These are phyloP conservation scores for Fragilariopsis cylindrus DNA, from an alignment of 108 stramenopile genomes.

Conservation along the genomic window DNA sequence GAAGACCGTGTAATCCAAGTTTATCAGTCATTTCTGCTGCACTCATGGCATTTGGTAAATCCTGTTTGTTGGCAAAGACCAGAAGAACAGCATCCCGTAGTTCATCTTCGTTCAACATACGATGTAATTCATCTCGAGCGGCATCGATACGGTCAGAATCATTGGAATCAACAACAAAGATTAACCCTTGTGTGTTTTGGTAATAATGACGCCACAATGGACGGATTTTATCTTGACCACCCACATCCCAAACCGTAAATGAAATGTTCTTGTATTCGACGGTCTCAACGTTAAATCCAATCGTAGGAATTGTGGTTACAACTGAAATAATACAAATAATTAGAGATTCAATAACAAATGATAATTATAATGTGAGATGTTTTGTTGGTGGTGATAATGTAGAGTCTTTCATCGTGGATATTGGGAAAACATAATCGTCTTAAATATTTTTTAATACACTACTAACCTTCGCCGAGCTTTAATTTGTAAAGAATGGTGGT, in stretches of 20 bases:
- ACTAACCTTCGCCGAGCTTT: constrained; percentile 92
- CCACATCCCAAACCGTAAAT: constrained; percentile 99
- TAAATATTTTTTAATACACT: not conserved
- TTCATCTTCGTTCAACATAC: constrained; percentile 99
- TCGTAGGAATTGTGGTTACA: constrained; percentile 98
- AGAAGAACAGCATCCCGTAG: constrained; percentile 94
- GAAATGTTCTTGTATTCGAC: constrained; percentile 98
- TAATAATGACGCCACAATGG: constrained; percentile 99
- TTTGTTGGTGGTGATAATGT: not conserved
- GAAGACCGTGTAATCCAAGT: constrained; percentile 96
- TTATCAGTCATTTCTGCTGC: constrained; percentile 99
- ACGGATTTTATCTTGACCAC: constrained; percentile 99
- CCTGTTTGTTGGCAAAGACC: constrained; percentile 99
- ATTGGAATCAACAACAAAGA: constrained; percentile 99
- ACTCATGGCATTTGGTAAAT: constrained; percentile 98
- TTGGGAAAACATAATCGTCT: not conserved
- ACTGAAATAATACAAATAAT: constrained; percentile 47
- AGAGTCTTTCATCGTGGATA: not conserved
- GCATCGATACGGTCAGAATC: constrained; percentile 99
- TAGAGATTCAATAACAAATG: not conserved
- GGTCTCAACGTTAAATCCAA: constrained; percentile 92
- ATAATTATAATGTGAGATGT: too few species aligned
- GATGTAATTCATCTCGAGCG: constrained; percentile 98
- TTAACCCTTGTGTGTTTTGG: constrained; percentile 99
- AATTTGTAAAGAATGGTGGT: constrained; percentile 99